Percentiles rank a stretch among this genome's conserved stretches.
phyloP scores from a whole-genome alignment of 495 filamentous ascomycete genomes.

The Aspergillus leporis region DNA sequence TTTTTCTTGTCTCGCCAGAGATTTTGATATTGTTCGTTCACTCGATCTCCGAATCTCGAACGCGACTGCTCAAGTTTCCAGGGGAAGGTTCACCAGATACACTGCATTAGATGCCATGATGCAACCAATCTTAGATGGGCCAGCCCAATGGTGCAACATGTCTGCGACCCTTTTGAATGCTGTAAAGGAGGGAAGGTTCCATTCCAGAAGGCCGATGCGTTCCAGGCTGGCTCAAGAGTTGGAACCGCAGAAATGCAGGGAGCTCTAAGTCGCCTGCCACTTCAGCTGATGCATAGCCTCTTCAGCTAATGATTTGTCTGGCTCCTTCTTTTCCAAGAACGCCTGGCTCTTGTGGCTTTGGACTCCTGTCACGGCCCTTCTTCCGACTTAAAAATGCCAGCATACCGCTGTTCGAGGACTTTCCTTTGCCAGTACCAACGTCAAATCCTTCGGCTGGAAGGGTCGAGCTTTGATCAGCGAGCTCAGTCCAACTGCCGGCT shows the following conservation, averaged over 20 bases:
- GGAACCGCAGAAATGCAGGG: neutral
- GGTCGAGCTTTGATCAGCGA: conserved; percentile 81
- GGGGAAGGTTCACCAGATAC: neutral
- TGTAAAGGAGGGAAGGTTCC: neutral
- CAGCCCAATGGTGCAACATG: conserved; percentile 6
- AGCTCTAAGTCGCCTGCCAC: neutral
- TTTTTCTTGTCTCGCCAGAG: too few species aligned
- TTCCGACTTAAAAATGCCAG: conserved; percentile 86
- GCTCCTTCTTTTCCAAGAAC: conserved; percentile 96
- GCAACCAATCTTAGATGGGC: conserved; percentile 2
- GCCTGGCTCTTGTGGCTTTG: conserved; percentile 90
- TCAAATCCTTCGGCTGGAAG: conserved; percentile 64
- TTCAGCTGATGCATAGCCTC: neutral
- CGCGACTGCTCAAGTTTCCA: neutral
- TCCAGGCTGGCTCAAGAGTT: neutral
- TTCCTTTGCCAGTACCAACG: conserved; percentile 47
- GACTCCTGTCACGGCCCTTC: conserved; percentile 86
- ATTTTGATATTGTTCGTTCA: neutral
- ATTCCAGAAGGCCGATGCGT: neutral
- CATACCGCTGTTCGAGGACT: conserved; percentile 67
- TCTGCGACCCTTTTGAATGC: neutral
- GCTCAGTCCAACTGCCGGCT: conserved; percentile 82
- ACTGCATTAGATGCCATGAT: neutral
- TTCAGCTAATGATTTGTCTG: conserved; percentile 54
- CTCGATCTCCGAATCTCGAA: neutral